Evolutionary conservation across 345 rosid species (phyloP).

Genomic region (Euphorbia pulcherrima): DNA sequence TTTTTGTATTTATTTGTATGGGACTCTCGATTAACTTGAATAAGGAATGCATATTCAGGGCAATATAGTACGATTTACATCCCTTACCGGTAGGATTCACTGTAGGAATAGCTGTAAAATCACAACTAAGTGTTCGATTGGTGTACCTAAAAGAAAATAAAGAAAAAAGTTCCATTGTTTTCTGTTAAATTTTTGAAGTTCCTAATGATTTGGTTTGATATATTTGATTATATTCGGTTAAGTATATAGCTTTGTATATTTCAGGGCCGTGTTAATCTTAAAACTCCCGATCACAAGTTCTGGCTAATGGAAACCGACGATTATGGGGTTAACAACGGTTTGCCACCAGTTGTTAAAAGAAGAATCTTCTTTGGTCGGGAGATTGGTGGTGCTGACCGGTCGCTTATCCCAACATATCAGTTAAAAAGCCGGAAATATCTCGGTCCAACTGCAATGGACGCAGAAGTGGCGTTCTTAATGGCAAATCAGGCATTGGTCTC

Average conservation of each 20-base stretch:
- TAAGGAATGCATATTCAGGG: background rate
- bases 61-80: background rate
- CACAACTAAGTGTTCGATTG: background rate
- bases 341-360: constrained; percentile 68
- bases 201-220: background rate
- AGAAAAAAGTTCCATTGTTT: background rate
- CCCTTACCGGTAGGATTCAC: background rate
- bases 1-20: background rate
- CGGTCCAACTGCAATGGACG: constrained; percentile 98
- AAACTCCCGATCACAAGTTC: constrained; percentile 73
- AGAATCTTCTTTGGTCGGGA: constrained; percentile 88
- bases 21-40: background rate
- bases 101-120: background rate
- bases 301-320: constrained; percentile 87
- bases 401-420: constrained; percentile 78
- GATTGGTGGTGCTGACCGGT: constrained; percentile 87
- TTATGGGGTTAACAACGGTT: constrained; percentile 69
- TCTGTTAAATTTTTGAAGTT: background rate
- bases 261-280: constrained; percentile 74
- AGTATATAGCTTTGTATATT: constrained; percentile 8
- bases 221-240: background rate
- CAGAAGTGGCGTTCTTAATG: constrained; percentile 98
- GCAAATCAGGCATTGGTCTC: constrained; percentile 85
- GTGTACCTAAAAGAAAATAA: background rate
- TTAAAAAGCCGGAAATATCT: constrained; percentile 78